Evolutionary conservation across 345 rosid genomes (phyloP).

Genomic region (Populus davidiana): DNA sequence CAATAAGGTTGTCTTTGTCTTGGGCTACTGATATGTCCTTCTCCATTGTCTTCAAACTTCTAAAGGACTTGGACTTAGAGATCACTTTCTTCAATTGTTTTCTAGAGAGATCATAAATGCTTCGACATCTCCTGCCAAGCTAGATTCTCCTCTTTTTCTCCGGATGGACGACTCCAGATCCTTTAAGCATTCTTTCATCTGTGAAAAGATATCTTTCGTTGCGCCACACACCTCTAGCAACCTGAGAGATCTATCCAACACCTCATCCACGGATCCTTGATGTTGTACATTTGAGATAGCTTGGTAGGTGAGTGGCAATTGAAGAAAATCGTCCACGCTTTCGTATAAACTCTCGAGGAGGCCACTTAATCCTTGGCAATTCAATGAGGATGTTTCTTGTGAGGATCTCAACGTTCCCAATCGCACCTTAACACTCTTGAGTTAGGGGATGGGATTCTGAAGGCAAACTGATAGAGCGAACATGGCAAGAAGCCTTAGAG

Average conservation of each 20-base stretch:
- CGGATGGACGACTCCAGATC: not conserved
- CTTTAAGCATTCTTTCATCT: not conserved
- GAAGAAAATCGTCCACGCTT: not conserved
- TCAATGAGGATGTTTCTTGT: not conserved
- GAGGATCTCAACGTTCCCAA: constrained; percentile 22
- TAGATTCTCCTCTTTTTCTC: not conserved
- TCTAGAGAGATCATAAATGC: not conserved
- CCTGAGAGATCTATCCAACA: not conserved
- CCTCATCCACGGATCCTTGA: not conserved
- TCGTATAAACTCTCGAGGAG: not conserved
- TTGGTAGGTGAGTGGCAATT: not conserved
- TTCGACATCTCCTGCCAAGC: not conserved
- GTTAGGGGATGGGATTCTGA: constrained; percentile 30
- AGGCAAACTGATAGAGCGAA: constrained; percentile 42
- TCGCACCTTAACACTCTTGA: constrained; percentile 25
- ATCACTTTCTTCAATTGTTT: not conserved
- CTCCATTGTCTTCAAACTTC: not conserved
- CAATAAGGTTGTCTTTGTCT: not conserved
- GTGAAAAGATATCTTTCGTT: not conserved
- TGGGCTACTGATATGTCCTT: not conserved
- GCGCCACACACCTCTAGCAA: not conserved
- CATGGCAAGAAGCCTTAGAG: constrained; percentile 2
- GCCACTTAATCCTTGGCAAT: not conserved
- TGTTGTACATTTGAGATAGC: not conserved
- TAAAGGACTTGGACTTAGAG: not conserved